These are phyloP conservation scores for Coniosporium uncinatum DNA, from an alignment of 2,329 filamentous ascomycete species.

Conservation along the genomic window DNA sequence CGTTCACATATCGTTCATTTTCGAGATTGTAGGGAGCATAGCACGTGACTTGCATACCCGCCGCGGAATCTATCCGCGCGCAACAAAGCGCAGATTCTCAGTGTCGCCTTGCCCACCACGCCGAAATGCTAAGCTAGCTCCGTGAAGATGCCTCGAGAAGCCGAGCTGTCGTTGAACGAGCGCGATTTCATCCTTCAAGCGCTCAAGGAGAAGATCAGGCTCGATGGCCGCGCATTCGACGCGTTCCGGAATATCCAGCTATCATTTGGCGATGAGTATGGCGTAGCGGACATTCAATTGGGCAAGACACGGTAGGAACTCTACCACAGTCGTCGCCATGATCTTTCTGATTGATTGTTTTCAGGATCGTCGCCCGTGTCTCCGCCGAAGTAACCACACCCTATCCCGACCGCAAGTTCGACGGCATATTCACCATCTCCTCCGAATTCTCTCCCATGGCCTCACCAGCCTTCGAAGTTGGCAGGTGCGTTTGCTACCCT, in stretches of 20 bases:
- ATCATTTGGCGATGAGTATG: constrained; percentile 85
- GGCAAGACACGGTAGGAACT: constrained; percentile 77
- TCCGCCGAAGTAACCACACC: constrained; percentile 87
- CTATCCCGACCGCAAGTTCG: constrained; percentile 84
- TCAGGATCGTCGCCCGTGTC: constrained; percentile 75
- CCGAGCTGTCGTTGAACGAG: constrained; percentile 85
- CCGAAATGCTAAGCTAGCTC: too few relatives aligned
- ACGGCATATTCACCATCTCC: constrained; percentile 90
- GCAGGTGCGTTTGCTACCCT: constrained; percentile 45
- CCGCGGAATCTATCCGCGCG: too few relatives aligned
- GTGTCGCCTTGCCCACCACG: too few relatives aligned
- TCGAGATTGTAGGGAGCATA: too few relatives aligned
- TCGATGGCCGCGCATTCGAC: constrained; percentile 80
- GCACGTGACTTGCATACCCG: too few relatives aligned
- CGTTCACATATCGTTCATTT: too few relatives aligned
- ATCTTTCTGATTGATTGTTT: constrained; percentile 9
- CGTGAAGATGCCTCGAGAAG: constrained; percentile 91
- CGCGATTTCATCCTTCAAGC: constrained; percentile 81
- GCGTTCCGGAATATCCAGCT: constrained; percentile 74
- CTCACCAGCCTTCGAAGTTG: constrained; percentile 83
- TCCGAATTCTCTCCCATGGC: constrained; percentile 92
- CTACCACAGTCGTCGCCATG: background rate
- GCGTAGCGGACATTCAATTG: constrained; percentile 78
- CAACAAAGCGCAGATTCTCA: too few relatives aligned
- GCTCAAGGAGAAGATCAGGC: constrained; percentile 70